Conservation (phyloP, 2,329 filamentous ascomycete species). For the Penicillium carneum region DNA sequence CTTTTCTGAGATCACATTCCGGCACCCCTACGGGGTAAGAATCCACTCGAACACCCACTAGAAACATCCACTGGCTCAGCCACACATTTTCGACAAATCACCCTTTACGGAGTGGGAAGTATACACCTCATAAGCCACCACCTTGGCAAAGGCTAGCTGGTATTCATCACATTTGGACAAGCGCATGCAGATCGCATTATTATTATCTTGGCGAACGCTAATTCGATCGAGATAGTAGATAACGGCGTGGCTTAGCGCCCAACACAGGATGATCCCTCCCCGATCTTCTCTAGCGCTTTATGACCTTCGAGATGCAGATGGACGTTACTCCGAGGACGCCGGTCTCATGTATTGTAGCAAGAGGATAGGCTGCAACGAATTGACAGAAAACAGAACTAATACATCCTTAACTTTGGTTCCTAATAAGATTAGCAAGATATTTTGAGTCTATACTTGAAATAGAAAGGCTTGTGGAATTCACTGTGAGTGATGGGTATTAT, state of each 20-base stretch:
- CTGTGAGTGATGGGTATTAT: slow-evolving; percentile 1
- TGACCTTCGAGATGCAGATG: too few species aligned
- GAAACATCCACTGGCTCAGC: neutral
- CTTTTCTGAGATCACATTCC: too few species aligned
- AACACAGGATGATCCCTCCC: neutral
- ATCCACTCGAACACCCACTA: too few species aligned
- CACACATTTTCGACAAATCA: neutral
- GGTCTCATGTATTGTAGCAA: neutral
- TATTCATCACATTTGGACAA: neutral
- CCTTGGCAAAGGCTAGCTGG: neutral
- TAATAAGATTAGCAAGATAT: too few species aligned
- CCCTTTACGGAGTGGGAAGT: neutral
- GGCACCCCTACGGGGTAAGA: too few species aligned
- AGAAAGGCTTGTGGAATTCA: neutral
- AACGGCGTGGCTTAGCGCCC: neutral
- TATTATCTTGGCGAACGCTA: neutral
- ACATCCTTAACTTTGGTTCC: too few species aligned
- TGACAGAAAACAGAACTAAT: neutral
- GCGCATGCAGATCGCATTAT: neutral
- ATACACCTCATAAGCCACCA: neutral
- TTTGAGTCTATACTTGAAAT: neutral
- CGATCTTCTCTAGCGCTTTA: neutral
- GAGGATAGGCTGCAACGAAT: neutral
- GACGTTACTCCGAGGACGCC: too few species aligned
- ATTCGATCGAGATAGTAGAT: neutral